Percentiles rank a stretch among this genome's conserved stretches.
phyloP scores from a whole-genome alignment of 371 early-diverging fungal genomes.

The Syncephalastrum sp. region DNA sequence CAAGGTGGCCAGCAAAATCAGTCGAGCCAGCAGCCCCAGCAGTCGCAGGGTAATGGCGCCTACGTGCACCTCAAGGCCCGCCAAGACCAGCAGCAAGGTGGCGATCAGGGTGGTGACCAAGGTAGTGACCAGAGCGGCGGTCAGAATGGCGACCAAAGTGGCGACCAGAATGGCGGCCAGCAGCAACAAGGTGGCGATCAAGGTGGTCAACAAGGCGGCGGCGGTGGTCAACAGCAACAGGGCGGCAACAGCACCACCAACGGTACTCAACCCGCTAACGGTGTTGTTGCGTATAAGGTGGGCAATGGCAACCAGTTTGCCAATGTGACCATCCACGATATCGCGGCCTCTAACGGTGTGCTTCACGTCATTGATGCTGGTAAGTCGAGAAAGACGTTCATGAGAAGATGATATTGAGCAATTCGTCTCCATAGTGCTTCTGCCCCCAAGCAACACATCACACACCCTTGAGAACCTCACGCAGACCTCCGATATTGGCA shows the following conservation, averaged over 20 bases:
- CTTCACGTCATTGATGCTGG: conserved; percentile 37
- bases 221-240: conserved; percentile 1
- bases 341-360: conserved; percentile 38
- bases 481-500: conserved; percentile 10
- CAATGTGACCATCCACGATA: conserved; percentile 23
- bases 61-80: too few species aligned
- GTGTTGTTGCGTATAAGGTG: conserved; percentile 8
- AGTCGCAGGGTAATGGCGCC: too few species aligned
- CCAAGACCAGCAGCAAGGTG: too few species aligned
- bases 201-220: too few species aligned
- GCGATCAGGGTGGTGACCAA: too few species aligned
- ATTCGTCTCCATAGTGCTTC: conserved; percentile 20
- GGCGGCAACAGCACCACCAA: background rate
- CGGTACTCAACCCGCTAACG: background rate
- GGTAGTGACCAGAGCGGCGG: too few species aligned
- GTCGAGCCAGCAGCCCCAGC: too few species aligned
- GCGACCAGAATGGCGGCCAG: too few species aligned
- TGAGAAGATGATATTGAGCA: background rate
- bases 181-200: too few species aligned
- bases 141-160: too few species aligned
- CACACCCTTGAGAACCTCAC: conserved; percentile 15
- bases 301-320: conserved; percentile 32
- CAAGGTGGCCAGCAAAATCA: conserved; percentile 1
- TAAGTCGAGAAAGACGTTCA: conserved; percentile 8
- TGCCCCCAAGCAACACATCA: conserved; percentile 30